Evolutionary conservation across 805 yeast species (phyloP).

Genomic region (Starmerella asiatica): DNA sequence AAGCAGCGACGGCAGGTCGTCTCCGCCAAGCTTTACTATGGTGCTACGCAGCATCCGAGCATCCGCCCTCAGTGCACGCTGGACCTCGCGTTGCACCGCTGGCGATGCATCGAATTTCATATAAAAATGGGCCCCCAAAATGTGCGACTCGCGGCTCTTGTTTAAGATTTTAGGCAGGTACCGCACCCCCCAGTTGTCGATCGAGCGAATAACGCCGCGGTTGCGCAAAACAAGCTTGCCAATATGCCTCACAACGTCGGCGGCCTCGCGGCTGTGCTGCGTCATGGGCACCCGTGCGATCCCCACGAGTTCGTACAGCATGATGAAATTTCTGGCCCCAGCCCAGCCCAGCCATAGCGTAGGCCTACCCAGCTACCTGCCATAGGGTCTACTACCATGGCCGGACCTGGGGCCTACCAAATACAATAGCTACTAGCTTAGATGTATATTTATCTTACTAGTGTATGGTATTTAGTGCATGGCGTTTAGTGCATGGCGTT

Average conservation of each 20-base stretch:
- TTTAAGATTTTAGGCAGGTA: constrained; percentile 69
- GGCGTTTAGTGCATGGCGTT: too few relatives aligned
- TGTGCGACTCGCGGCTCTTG: constrained; percentile 78
- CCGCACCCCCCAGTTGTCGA: constrained; percentile 64
- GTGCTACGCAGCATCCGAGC: constrained; percentile 80
- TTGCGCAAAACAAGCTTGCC: constrained; percentile 74
- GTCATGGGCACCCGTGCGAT: constrained; percentile 61
- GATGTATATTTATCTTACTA: not conserved
- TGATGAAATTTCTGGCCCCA: constrained; percentile 25
- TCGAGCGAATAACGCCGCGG: constrained; percentile 85
- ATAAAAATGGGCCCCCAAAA: constrained; percentile 77
- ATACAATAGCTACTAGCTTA: not conserved
- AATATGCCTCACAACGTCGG: constrained; percentile 50
- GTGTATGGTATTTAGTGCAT: not conserved
- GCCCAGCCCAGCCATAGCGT: too few relatives aligned
- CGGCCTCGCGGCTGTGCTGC: constrained; percentile 45
- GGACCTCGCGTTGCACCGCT: constrained; percentile 72
- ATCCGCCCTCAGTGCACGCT: constrained; percentile 67
- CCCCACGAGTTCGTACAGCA: constrained; percentile 85
- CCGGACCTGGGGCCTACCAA: not conserved
- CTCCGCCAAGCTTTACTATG: constrained; percentile 38
- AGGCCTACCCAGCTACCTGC: not conserved
- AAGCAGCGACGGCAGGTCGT: constrained; percentile 18
- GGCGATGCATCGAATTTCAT: constrained; percentile 79
- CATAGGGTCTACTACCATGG: too few relatives aligned